Conservation (phyloP, 2,329 filamentous ascomycete genomes). For the Cryphonectria naterciae region DNA sequence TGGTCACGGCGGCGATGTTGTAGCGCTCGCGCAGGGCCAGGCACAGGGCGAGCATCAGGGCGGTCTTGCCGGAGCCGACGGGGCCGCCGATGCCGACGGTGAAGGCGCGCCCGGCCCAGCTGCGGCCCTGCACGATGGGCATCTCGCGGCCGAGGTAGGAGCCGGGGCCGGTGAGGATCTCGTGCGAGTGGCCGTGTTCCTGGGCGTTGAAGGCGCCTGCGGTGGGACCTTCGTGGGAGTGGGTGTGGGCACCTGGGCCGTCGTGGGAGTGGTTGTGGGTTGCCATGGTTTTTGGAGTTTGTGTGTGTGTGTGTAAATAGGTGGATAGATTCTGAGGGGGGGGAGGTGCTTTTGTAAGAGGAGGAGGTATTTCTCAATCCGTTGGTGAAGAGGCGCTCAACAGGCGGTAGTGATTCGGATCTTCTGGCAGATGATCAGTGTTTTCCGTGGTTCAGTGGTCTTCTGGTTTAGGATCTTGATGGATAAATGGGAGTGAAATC, state of each 20-base stretch:
- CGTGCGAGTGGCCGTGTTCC: conserved; percentile 93
- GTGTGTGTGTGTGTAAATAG: not conserved
- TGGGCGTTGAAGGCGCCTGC: conserved; percentile 50
- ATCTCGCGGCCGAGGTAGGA: conserved; percentile 89
- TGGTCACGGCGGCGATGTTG: conserved; percentile 93
- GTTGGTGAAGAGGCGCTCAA: not conserved
- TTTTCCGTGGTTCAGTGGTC: not conserved
- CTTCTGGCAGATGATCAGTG: not conserved
- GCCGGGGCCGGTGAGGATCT: conserved; percentile 91
- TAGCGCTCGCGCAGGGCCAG: conserved; percentile 77
- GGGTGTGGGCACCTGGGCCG: conserved; percentile 35
- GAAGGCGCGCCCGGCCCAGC: conserved; percentile 89
- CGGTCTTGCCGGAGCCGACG: conserved; percentile 96
- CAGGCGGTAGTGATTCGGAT: not conserved
- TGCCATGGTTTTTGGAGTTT: not conserved
- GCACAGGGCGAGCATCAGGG: conserved; percentile 93
- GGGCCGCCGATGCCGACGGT: conserved; percentile 99
- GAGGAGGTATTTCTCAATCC: not conserved
- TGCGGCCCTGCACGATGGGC: conserved; percentile 85
- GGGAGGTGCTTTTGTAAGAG: not conserved
- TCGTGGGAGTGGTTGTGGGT: conserved; percentile 8
- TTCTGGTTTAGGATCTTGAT: not conserved
- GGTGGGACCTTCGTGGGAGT: conserved; percentile 60
- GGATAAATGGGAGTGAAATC: not conserved
- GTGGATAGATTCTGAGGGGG: not conserved